A percentile compares a stretch with the other conserved stretches of the same genome.
phyloP scores from a whole-genome alignment of 2,329 filamentous ascomycete species.

The Cordyceps javanica region DNA sequence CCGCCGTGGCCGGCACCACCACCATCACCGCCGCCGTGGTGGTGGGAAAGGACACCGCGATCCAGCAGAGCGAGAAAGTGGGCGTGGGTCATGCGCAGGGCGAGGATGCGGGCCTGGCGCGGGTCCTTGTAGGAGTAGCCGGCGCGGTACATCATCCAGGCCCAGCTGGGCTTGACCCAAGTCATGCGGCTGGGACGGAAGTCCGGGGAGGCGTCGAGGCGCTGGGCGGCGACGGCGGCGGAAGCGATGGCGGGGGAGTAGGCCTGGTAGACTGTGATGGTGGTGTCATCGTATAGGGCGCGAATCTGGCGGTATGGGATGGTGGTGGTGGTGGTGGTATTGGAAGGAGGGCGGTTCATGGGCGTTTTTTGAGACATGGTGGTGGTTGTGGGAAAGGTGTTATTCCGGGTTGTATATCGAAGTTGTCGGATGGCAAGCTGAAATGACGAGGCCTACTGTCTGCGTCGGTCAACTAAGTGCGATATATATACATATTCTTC shows the following conservation, averaged over 20 bases:
- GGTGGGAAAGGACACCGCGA: slow-evolving; percentile 25
- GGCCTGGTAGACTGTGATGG: slow-evolving; percentile 58
- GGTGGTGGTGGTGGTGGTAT: background rate
- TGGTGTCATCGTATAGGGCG: slow-evolving; percentile 41
- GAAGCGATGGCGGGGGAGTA: slow-evolving; percentile 48
- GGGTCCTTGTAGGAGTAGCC: slow-evolving; percentile 54
- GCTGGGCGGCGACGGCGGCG: slow-evolving; percentile 44
- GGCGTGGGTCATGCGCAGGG: slow-evolving; percentile 46
- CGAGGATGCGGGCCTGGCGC: slow-evolving; percentile 50
- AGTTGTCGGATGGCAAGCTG: background rate
- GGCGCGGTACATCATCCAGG: slow-evolving; percentile 59
- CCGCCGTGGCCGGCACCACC: background rate
- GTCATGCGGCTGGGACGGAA: slow-evolving; percentile 54
- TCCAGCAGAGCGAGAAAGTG: slow-evolving; percentile 43
- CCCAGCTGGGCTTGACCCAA: slow-evolving; percentile 59
- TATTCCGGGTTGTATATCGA: background rate
- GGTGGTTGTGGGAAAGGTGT: no score
- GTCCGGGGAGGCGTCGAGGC: slow-evolving; percentile 43
- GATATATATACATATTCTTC: background rate
- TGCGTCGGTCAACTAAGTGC: no score
- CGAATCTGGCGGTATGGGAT: slow-evolving; percentile 45
- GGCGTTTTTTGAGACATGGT: background rate
- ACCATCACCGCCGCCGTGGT: background rate
- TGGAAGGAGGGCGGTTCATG: no score
- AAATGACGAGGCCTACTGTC: background rate